Evolutionary conservation across 495 filamentous ascomycete species (phyloP).

Genomic region (Evernia prunastri): DNA sequence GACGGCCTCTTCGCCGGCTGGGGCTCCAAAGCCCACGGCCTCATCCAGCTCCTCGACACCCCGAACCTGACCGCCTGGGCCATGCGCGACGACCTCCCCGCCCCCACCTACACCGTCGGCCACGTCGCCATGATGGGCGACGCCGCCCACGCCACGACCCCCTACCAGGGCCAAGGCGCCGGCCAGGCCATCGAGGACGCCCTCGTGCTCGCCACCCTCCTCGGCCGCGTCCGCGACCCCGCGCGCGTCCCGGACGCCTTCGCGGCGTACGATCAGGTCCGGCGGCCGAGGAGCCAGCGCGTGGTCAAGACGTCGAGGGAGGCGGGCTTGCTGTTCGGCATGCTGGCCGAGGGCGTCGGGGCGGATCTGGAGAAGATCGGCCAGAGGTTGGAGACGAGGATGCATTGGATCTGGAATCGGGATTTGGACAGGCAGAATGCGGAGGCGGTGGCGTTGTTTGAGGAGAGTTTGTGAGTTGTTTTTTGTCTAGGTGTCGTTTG

Average conservation of each 20-base stretch:
- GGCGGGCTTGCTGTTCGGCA: constrained; percentile 8
- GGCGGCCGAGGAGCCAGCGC: constrained; percentile 23
- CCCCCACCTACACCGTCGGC: constrained; percentile 28
- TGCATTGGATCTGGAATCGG: constrained; percentile 14
- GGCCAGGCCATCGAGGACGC: constrained; percentile 38
- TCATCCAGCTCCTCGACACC: constrained; percentile 15
- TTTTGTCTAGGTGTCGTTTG: neutral
- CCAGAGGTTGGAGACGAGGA: constrained; percentile 4
- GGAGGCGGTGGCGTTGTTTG: neutral
- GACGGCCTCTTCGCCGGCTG: neutral
- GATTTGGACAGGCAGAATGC: constrained; percentile 1
- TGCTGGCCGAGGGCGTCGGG: constrained; percentile 7
- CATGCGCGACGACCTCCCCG: neutral
- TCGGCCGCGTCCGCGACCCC: constrained; percentile 2
- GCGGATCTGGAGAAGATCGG: constrained; percentile 12
- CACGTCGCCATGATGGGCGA: constrained; percentile 39
- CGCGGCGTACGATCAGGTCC: constrained; percentile 23
- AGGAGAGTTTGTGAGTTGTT: neutral
- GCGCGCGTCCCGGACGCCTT: neutral
- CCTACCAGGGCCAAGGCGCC: constrained; percentile 35
- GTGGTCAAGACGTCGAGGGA: constrained; percentile 15
- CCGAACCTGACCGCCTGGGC: constrained; percentile 3
- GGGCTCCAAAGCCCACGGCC: neutral
- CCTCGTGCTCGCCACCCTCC: constrained; percentile 25
- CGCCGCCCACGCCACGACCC: constrained; percentile 41